A percentile compares a stretch with the other conserved stretches of the same genome.
Evolutionary conservation across 1,284 basidiomycete species (phyloP).

Genomic region (Papiliotrema flavescens): DNA sequence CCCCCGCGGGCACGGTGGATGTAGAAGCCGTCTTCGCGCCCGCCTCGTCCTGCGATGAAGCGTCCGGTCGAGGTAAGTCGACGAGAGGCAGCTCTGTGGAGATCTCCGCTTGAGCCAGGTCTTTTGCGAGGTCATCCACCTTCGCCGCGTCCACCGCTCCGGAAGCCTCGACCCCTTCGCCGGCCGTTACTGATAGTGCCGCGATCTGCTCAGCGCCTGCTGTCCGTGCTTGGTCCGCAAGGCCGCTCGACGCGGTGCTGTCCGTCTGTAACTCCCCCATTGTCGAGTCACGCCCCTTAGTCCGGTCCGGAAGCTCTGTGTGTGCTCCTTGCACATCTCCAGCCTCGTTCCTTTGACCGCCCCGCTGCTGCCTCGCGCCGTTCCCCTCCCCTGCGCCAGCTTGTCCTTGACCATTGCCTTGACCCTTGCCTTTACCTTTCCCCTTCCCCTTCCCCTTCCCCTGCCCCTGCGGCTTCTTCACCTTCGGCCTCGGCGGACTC

Average conservation of each 20-base stretch:
- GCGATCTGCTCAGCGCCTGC: no score
- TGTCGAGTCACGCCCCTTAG: no score
- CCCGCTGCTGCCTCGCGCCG: neutral
- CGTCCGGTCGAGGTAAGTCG: constrained; percentile 10
- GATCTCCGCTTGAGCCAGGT: constrained; percentile 6
- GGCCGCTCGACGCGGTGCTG: no score
- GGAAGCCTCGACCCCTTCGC: no score
- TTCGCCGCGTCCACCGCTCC: constrained; percentile 19
- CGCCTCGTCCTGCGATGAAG: neutral
- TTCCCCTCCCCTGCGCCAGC: neutral
- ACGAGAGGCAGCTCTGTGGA: constrained; percentile 31
- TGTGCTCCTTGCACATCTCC: no score
- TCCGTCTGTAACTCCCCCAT: neutral
- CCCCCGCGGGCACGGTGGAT: constrained; percentile 11
- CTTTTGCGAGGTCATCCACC: constrained; percentile 17
- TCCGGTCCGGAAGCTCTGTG: no score
- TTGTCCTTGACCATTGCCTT: neutral
- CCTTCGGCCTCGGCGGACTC: constrained; percentile 31
- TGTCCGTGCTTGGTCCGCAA: no score
- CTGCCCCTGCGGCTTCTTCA: constrained; percentile 3
- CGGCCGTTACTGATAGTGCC: no score
- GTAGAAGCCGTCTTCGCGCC: neutral
- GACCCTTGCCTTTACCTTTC: neutral
- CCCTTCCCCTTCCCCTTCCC: constrained; percentile 6
- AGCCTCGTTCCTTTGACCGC: no score